Evolutionary conservation across 208 protist species (phyloP).

Genomic region (Herpetomonas muscarum): DNA sequence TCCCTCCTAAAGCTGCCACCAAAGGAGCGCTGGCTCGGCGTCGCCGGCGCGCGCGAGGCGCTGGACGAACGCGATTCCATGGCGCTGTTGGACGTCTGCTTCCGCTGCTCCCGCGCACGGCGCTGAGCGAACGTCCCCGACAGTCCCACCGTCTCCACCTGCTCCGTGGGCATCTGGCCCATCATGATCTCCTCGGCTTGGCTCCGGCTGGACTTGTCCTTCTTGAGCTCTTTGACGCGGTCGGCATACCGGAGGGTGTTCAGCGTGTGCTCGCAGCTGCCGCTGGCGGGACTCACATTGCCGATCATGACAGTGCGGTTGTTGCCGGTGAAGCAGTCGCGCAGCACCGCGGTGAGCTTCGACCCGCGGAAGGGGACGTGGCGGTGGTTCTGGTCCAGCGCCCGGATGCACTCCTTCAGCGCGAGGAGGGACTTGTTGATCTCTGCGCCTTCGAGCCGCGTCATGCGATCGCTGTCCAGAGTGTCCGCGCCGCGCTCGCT

Average conservation of each 20-base stretch:
- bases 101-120: constrained; percentile 67
- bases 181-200: constrained; percentile 92
- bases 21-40: constrained; percentile 36
- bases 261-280: constrained; percentile 80
- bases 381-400: constrained; percentile 71
- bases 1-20: constrained; percentile 26
- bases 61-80: constrained; percentile 28
- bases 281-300: constrained; percentile 83
- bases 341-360: constrained; percentile 92
- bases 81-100: not conserved
- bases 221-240: constrained; percentile 92
- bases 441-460: constrained; percentile 80
- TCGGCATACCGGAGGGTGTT: constrained; percentile 86
- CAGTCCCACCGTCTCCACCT: constrained; percentile 78
- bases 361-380: constrained; percentile 93
- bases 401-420: constrained; percentile 87
- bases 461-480: constrained; percentile 67
- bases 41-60: constrained; percentile 38
- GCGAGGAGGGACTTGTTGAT: constrained; percentile 92
- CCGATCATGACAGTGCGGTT: constrained; percentile 94
- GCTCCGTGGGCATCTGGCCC: constrained; percentile 86
- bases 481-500: constrained; percentile 84
- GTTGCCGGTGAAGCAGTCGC: constrained; percentile 88
- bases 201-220: constrained; percentile 72
- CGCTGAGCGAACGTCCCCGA: constrained; percentile 73